Percentiles rank a stretch among this genome's conserved stretches.
phyloP scores from a whole-genome alignment of 148 eudicot genomes.

The Pharnaceum exiguum region DNA sequence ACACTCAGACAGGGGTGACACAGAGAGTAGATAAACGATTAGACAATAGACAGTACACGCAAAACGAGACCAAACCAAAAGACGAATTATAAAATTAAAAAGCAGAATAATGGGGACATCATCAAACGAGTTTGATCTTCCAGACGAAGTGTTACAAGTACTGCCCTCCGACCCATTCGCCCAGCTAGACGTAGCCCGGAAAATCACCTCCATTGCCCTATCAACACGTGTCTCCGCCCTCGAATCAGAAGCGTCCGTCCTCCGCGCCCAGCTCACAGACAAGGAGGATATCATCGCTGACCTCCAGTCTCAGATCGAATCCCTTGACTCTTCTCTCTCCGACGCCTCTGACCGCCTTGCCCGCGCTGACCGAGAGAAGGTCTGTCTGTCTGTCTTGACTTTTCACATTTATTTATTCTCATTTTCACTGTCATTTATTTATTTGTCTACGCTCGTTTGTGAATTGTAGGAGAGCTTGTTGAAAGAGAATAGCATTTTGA shows the following conservation, averaged over 20 bases:
- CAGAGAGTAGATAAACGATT: no score
- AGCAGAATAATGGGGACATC: neutral
- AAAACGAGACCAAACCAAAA: no score
- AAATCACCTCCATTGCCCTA: conserved; percentile 96
- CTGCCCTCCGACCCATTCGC: conserved; percentile 82
- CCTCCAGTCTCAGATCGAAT: conserved; percentile 53
- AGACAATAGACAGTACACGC: no score
- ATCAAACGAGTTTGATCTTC: conserved; percentile 48
- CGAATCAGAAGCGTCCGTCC: conserved; percentile 61
- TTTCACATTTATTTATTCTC: neutral
- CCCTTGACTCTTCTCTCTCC: conserved; percentile 50
- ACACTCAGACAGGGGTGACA: no score
- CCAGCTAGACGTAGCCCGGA: conserved; percentile 89
- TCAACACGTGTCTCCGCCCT: conserved; percentile 77
- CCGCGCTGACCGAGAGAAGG: conserved; percentile 54
- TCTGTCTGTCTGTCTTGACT: conserved; percentile 1
- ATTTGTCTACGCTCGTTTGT: conserved; percentile 1
- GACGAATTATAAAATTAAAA: no score
- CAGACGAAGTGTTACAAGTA: conserved; percentile 55
- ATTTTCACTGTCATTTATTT: conserved; percentile 3
- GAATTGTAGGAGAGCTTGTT: conserved; percentile 62
- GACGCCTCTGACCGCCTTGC: conserved; percentile 46
- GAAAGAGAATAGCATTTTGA: conserved; percentile 58
- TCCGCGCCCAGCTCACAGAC: conserved; percentile 50
- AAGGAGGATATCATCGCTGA: conserved; percentile 46